Base-by-base conservation (phyloP, 768 basidiomycete species). In the Xerocomus potaroensis region DNA sequence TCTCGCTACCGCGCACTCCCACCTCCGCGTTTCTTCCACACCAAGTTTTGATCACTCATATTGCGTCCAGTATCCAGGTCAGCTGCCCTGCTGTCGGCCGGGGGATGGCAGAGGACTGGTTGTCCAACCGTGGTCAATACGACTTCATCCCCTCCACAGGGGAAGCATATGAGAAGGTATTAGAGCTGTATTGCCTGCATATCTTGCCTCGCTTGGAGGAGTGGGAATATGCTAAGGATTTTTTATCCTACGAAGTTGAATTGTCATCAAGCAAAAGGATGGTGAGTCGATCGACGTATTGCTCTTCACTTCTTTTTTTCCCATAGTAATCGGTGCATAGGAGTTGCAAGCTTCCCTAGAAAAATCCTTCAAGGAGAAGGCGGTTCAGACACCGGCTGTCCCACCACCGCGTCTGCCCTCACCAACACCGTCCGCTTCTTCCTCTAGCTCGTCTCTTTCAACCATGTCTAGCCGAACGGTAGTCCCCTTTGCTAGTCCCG, bases 221-320 rank as follows among this genome's bases (percentile, higher is more conserved):
- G 57, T 91, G 89, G 89, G 81, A 83, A 16, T 88, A 89, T 56
- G 86, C 83, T 14, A 73, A 70, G 42, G 87, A 88, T 53, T 91
- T 90, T 59, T 59, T 92, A 48, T 71, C 77, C 32, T 86, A 85
- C 53, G 89, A 91, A 59, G 70, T 70, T 21, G 86, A 91, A 57
- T 69, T 91, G 22, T 55, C 74, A 15, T 53, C 61, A 2, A 66
- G 71, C 16, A 69, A 63, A 41, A 73, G 79, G 65, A 70, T 76
- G 70, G 89, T 89, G 58, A 43, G 70, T 64, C 31, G 14, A 27
- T 10, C 35, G 35, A 23, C 22, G 23, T 32, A 0, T 8, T 34
- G 0, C 8, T 29, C 10, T n/a, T n/a, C n/a, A n/a, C n/a, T n/a
- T n/a, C n/a, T n/a, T n/a, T n/a, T 21, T 39, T 14, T 1, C 27